phyloP scores from a whole-genome alignment of 2,329 filamentous ascomycete species.

The Lachnellula suecica region DNA sequence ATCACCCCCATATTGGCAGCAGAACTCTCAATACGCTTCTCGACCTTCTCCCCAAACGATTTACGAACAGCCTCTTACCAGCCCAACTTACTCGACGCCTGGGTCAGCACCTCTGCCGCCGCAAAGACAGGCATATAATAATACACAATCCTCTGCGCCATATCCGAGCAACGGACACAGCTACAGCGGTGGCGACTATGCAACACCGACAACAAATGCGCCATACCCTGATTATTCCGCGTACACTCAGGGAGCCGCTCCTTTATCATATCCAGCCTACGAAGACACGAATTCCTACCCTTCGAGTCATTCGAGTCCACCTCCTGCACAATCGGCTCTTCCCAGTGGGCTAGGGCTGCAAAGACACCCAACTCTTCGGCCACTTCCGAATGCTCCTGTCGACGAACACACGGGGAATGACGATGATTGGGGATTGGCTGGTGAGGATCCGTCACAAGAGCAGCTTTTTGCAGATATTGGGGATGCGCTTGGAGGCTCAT shows the following conservation, averaged over 20 bases:
- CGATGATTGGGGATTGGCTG: conserved; percentile 27
- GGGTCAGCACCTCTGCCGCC: conserved; percentile 27
- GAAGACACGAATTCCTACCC: conserved; percentile 22
- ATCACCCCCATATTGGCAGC: conserved; percentile 35
- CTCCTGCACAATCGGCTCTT: conserved; percentile 10
- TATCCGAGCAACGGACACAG: conserved; percentile 30
- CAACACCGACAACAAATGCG: conserved; percentile 15
- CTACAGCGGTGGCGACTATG: conserved; percentile 25
- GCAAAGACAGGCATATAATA: conserved; percentile 26
- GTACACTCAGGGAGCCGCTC: conserved; percentile 17
- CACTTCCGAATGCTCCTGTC: conserved; percentile 32
- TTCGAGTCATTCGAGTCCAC: conserved; percentile 19
- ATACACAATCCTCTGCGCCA: conserved; percentile 16
- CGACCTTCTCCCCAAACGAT: conserved; percentile 22
- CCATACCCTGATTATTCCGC: conserved; percentile 25
- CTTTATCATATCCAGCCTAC: conserved; percentile 16
- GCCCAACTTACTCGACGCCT: conserved; percentile 25
- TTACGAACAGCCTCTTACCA: conserved; percentile 28
- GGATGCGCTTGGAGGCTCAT: conserved; percentile 28
- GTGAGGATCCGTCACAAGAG: conserved; percentile 32
- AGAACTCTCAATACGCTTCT: conserved; percentile 20
- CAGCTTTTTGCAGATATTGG: conserved; percentile 36
- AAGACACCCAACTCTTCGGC: conserved; percentile 34
- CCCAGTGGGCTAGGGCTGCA: conserved; percentile 22
- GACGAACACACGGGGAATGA: conserved; percentile 25